Percentiles rank a stretch among this genome's conserved stretches.
These are phyloP conservation scores for Mrakia frigida DNA, from an alignment of 768 basidiomycete species.

Conservation along the genomic window DNA sequence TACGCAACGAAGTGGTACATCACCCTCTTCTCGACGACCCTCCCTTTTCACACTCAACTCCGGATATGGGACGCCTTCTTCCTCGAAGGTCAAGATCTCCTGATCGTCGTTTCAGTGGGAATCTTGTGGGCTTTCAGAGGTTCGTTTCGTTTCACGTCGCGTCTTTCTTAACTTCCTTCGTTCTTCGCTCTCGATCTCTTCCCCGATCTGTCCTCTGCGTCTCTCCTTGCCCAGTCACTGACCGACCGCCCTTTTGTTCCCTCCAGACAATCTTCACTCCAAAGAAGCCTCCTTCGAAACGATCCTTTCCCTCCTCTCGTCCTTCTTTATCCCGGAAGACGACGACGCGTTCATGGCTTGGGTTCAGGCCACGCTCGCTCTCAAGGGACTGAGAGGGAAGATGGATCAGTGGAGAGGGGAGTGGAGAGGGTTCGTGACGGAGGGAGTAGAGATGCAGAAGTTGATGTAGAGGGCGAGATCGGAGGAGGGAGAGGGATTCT, in stretches of 20 bases:
- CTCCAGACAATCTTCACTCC: conserved; percentile 74
- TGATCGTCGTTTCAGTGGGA: conserved; percentile 75
- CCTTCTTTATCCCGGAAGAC: conserved; percentile 88
- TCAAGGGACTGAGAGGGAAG: conserved; percentile 62
- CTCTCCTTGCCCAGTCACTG: not conserved
- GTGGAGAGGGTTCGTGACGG: conserved; percentile 57
- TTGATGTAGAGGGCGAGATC: conserved; percentile 10
- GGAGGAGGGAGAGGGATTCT: not conserved
- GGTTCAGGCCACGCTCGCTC: conserved; percentile 59
- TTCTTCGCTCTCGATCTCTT: conserved; percentile 1
- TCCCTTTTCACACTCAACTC: conserved; percentile 91
- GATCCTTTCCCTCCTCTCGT: conserved; percentile 80
- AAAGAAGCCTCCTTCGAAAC: conserved; percentile 79
- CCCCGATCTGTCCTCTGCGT: not conserved
- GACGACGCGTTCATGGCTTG: conserved; percentile 76
- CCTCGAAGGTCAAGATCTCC: conserved; percentile 82
- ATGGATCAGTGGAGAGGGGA: conserved; percentile 74
- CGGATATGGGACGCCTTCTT: conserved; percentile 92
- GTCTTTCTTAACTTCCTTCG: conserved; percentile 4
- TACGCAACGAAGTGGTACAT: conserved; percentile 99
- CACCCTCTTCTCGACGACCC: conserved; percentile 89
- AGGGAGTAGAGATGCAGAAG: conserved; percentile 39
- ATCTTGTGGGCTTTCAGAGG: conserved; percentile 89
- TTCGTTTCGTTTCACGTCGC: conserved; percentile 43
- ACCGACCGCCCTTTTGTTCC: not conserved